phyloP scores from a whole-genome alignment of 1,284 basidiomycete genomes.

The Peniophora sp. region DNA sequence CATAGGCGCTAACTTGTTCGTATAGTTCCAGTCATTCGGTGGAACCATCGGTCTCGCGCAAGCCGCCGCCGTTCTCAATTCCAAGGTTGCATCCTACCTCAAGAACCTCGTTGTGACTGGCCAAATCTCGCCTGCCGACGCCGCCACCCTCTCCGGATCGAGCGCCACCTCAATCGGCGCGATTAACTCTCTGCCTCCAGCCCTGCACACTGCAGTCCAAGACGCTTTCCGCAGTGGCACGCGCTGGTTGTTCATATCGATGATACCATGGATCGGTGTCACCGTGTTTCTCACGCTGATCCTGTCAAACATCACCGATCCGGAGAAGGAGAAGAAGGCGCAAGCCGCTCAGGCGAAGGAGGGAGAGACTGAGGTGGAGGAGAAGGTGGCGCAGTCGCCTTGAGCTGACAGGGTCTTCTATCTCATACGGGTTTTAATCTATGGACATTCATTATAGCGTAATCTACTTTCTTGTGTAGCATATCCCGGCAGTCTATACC shows the following conservation, averaged over 20 bases:
- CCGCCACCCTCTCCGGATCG: slow-evolving; percentile 13
- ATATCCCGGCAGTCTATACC: no score
- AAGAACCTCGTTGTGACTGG: slow-evolving; percentile 18
- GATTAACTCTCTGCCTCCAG: slow-evolving; percentile 26
- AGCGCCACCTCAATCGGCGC: slow-evolving; percentile 24
- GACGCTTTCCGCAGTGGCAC: slow-evolving; percentile 33
- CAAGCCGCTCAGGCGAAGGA: no score
- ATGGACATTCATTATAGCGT: no score
- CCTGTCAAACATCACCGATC: slow-evolving; percentile 24
- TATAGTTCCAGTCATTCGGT: slow-evolving; percentile 37
- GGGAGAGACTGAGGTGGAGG: no score
- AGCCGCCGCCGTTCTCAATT: slow-evolving; percentile 38
- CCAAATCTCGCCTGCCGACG: slow-evolving; percentile 19
- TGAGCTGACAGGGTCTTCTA: no score
- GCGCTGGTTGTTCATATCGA: slow-evolving; percentile 35
- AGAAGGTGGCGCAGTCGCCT: no score
- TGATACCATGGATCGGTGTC: slow-evolving; percentile 38
- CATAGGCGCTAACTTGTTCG: not conserved
- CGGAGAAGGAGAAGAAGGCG: no score
- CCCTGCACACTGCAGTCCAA: slow-evolving; percentile 26
- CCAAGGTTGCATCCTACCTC: slow-evolving; percentile 31
- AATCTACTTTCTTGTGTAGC: no score
- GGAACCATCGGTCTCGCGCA: slow-evolving; percentile 45
- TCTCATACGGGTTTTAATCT: no score
- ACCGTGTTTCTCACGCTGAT: slow-evolving; percentile 28